A percentile compares a stretch with the other conserved stretches of the same genome.
Conservation (phyloP, 495 filamentous ascomycete species). For the Penicillium canescens region DNA sequence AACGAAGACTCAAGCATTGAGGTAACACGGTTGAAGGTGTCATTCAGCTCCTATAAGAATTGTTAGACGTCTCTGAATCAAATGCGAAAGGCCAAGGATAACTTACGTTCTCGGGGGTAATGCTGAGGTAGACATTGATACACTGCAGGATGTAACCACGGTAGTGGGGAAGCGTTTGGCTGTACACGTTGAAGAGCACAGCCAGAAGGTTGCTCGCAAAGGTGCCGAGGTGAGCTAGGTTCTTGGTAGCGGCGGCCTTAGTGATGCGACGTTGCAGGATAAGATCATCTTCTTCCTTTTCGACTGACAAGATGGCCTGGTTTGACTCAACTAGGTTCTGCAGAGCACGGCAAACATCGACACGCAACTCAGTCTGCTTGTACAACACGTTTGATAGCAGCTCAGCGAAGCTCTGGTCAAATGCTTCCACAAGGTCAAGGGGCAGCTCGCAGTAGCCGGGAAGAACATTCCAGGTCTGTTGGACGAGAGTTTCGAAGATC, state of each 20-base stretch:
- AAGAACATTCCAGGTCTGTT: conserved; percentile 93
- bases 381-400: conserved; percentile 89
- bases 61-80: conserved; percentile 9
- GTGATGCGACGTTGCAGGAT: conserved; percentile 71
- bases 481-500: conserved; percentile 94
- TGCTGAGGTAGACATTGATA: conserved; percentile 91
- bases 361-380: conserved; percentile 81
- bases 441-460: conserved; percentile 94
- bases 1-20: conserved; percentile 78
- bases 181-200: conserved; percentile 97
- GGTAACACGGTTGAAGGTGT: conserved; percentile 83
- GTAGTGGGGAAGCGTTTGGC: conserved; percentile 88
- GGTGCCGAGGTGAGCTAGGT: conserved; percentile 71
- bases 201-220: conserved; percentile 88
- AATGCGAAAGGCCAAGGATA: background rate
- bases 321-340: conserved; percentile 90
- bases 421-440: conserved; percentile 70
- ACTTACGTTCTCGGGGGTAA: conserved; percentile 66
- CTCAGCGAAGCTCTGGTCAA: conserved; percentile 91
- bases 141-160: conserved; percentile 86
- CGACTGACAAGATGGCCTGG: conserved; percentile 65
- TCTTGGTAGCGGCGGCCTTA: conserved; percentile 70
- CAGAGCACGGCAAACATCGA: conserved; percentile 81
- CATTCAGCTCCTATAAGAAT: conserved; percentile 67
- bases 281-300: conserved; percentile 64